Conservation (phyloP, 345 rosid species). For the Hirschfeldia incana region DNA sequence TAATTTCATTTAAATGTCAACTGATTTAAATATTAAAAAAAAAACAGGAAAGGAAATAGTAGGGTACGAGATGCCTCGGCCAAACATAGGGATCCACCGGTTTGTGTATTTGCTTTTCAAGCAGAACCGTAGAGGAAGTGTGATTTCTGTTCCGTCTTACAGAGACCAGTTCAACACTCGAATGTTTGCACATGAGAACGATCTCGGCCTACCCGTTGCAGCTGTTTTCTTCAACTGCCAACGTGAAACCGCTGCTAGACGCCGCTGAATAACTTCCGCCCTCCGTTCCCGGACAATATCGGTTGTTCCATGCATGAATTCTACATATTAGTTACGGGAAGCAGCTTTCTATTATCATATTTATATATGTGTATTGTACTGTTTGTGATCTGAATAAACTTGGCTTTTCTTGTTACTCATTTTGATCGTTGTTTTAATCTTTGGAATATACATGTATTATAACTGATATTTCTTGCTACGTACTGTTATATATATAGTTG, state of each 20-base stretch:
- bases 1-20: background rate
- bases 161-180: conserved; percentile 72
- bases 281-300: background rate
- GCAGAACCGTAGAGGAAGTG: conserved; percentile 66
- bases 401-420: background rate
- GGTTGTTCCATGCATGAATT: conserved; percentile 26
- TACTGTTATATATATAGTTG: background rate
- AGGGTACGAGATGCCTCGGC: conserved; percentile 89
- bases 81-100: conserved; percentile 94
- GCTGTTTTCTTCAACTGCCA: conserved; percentile 93
- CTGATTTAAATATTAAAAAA: background rate
- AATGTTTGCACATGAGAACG: conserved; percentile 72
- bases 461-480: background rate
- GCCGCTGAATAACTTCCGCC: conserved; percentile 48
- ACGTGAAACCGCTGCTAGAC: conserved; percentile 94
- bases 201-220: conserved; percentile 76
- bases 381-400: conserved; percentile 31
- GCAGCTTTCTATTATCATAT: conserved; percentile 5
- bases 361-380: conserved; percentile 13
- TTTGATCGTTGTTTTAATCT: background rate
- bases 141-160: conserved; percentile 47
- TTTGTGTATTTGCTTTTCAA: conserved; percentile 79
- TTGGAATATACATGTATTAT: background rate
- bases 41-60: conserved; percentile 69
- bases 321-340: conserved; percentile 1